These are phyloP conservation scores for Hemisphaericaspora xylofermentans DNA, from an alignment of 1,139 yeast species.

Conservation along the genomic window DNA sequence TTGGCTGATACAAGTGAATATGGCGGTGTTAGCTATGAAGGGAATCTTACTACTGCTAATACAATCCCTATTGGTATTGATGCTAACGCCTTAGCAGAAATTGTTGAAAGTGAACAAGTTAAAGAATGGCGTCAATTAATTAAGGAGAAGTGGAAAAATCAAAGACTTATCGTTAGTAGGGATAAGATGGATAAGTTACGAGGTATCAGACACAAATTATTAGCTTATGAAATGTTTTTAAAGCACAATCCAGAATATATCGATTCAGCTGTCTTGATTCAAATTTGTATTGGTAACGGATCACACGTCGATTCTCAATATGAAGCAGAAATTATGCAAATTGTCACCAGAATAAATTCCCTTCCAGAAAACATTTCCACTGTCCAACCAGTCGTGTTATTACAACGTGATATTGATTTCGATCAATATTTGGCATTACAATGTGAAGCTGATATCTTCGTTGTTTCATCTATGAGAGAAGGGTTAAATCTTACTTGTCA, in stretches of 20 bases:
- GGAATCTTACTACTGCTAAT: constrained; percentile 63
- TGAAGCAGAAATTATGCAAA: constrained; percentile 70
- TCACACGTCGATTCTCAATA: constrained; percentile 51
- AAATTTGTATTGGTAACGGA: constrained; percentile 71
- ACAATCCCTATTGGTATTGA: constrained; percentile 88
- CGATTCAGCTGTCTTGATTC: constrained; percentile 71
- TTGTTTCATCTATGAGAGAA: constrained; percentile 89
- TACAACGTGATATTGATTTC: constrained; percentile 86
- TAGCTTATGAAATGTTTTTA: constrained; percentile 83
- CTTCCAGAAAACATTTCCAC: constrained; percentile 68
- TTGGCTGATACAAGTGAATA: constrained; percentile 78
- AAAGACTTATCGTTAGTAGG: constrained; percentile 75
- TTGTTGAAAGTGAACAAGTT: constrained; percentile 54
- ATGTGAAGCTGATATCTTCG: constrained; percentile 82
- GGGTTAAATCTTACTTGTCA: constrained; percentile 97
- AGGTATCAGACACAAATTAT: constrained; percentile 82
- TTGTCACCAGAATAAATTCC: constrained; percentile 84
- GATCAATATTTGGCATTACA: constrained; percentile 85
- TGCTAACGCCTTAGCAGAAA: constrained; percentile 53
- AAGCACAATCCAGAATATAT: constrained; percentile 68
- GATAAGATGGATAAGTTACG: constrained; percentile 86
- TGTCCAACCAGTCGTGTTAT: constrained; percentile 81
- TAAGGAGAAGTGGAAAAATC: constrained; percentile 73
- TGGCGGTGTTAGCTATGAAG: constrained; percentile 66
- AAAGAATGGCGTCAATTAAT: constrained; percentile 68